Percentiles rank a stretch among this genome's conserved stretches.
Evolutionary conservation across 805 yeast species (phyloP).

Genomic region (Ogataea thermomethanolica): DNA sequence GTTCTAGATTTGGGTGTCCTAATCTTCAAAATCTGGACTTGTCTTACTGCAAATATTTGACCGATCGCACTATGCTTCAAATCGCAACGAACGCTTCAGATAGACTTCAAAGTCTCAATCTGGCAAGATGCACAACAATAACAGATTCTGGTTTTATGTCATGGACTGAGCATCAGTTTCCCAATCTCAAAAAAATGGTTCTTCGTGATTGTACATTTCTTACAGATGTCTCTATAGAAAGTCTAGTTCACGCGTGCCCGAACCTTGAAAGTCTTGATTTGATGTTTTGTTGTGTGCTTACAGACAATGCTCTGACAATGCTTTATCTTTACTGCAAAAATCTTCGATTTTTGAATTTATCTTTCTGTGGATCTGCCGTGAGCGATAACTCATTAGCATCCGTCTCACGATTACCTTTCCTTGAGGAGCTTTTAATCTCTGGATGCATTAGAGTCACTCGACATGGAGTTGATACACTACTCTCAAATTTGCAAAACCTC

Average conservation of each 20-base stretch:
- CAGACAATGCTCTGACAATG: slow-evolving; percentile 66
- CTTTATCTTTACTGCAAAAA: slow-evolving; percentile 63
- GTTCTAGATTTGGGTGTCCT: slow-evolving; percentile 49
- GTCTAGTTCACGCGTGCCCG: slow-evolving; percentile 60
- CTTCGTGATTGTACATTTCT: slow-evolving; percentile 73
- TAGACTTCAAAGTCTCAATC: slow-evolving; percentile 52
- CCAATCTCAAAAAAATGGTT: slow-evolving; percentile 48
- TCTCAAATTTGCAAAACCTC: slow-evolving; percentile 53
- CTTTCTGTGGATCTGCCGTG: slow-evolving; percentile 79
- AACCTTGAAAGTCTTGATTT: slow-evolving; percentile 54
- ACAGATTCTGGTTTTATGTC: slow-evolving; percentile 69
- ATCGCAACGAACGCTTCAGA: slow-evolving; percentile 57
- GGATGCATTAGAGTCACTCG: slow-evolving; percentile 78
- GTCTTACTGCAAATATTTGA: slow-evolving; percentile 73
- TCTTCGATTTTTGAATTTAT: slow-evolving; percentile 50
- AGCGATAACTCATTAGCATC: slow-evolving; percentile 65
- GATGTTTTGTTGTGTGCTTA: slow-evolving; percentile 72
- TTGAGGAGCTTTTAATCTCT: slow-evolving; percentile 49
- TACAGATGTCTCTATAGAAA: slow-evolving; percentile 59
- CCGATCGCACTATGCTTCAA: slow-evolving; percentile 64
- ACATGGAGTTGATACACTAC: slow-evolving; percentile 68
- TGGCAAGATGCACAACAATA: slow-evolving; percentile 74
- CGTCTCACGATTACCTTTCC: slow-evolving; percentile 49
- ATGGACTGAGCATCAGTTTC: slow-evolving; percentile 59
- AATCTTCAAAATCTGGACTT: slow-evolving; percentile 50